Percentiles rank a stretch among this genome's conserved stretches.
These are phyloP conservation scores for Cyclospora cayetanensis DNA, from an alignment of 169 alveolate genomes.

Conservation along the genomic window DNA sequence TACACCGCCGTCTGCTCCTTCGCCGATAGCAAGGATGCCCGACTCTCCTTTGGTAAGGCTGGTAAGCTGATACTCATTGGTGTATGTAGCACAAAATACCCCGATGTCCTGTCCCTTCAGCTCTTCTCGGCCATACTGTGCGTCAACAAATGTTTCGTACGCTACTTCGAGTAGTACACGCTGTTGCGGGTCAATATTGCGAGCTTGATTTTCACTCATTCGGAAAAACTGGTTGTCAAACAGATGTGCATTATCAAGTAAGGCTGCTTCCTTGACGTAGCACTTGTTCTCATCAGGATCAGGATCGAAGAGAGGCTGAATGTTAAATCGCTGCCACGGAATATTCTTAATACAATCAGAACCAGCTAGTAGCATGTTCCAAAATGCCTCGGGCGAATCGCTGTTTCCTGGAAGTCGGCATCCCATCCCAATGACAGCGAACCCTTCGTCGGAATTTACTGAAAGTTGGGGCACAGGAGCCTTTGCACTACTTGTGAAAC, in stretches of 20 bases:
- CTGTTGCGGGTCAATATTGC: slow-evolving; percentile 81
- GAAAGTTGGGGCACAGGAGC: background rate
- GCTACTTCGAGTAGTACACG: slow-evolving; percentile 78
- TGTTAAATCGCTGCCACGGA: slow-evolving; percentile 66
- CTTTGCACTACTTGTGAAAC: background rate
- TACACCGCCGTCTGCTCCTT: slow-evolving; percentile 62
- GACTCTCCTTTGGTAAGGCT: slow-evolving; percentile 62
- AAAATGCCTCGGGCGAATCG: slow-evolving; percentile 41
- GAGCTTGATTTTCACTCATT: slow-evolving; percentile 71
- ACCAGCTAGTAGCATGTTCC: slow-evolving; percentile 62
- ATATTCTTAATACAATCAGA: slow-evolving; percentile 63
- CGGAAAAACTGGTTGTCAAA: slow-evolving; percentile 75
- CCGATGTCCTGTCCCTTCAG: slow-evolving; percentile 71
- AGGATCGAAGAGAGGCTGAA: slow-evolving; percentile 54
- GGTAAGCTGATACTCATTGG: slow-evolving; percentile 71
- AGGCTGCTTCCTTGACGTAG: slow-evolving; percentile 72
- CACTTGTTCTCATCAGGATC: slow-evolving; percentile 60
- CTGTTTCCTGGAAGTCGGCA: slow-evolving; percentile 67
- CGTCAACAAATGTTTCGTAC: slow-evolving; percentile 58
- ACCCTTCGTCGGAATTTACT: background rate
- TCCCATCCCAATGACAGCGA: slow-evolving; percentile 67
- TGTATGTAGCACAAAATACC: slow-evolving; percentile 75
- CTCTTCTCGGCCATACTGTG: background rate
- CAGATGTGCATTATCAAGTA: slow-evolving; percentile 72
- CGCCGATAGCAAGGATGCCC: slow-evolving; percentile 70